These are phyloP conservation scores for Marsdenia floribunda DNA, from an alignment of 257 asterid species.

Conservation along the genomic window DNA sequence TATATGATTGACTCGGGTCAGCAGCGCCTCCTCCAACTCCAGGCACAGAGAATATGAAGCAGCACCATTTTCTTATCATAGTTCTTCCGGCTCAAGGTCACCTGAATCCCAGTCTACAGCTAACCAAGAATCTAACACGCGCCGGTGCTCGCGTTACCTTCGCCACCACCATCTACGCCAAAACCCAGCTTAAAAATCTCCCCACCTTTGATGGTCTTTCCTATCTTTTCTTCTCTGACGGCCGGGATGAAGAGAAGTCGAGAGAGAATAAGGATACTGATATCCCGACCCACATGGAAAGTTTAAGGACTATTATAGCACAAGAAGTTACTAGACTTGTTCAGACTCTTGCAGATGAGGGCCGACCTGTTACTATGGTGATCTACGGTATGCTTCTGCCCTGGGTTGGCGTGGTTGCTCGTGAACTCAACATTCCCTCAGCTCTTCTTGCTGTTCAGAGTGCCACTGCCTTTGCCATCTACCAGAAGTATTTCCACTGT, in stretches of 20 bases:
- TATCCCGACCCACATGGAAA: neutral
- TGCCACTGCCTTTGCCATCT: slow-evolving; percentile 46
- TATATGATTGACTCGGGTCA: too few relatives aligned
- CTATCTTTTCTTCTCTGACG: slow-evolving; percentile 47
- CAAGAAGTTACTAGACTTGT: neutral
- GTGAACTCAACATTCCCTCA: slow-evolving; percentile 32
- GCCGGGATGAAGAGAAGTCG: slow-evolving; percentile 37
- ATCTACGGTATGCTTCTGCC: slow-evolving; percentile 42
- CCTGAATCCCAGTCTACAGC: slow-evolving; percentile 59
- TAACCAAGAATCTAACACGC: slow-evolving; percentile 41
- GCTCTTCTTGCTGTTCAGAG: slow-evolving; percentile 47
- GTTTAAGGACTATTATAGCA: neutral
- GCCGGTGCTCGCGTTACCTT: slow-evolving; percentile 52
- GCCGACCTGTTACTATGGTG: slow-evolving; percentile 4
- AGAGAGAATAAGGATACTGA: neutral
- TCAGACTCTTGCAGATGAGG: neutral
- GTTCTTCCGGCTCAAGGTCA: slow-evolving; percentile 56
- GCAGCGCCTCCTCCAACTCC: slow-evolving; percentile 19
- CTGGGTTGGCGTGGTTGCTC: slow-evolving; percentile 47
- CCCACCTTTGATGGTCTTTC: slow-evolving; percentile 23
- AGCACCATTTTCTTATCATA: slow-evolving; percentile 40
- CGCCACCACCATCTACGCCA: slow-evolving; percentile 36
- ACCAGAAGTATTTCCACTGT: slow-evolving; percentile 28
- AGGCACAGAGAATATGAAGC: neutral
- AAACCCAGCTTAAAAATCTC: slow-evolving; percentile 26